Evolutionary conservation across 768 basidiomycete species (phyloP), one percentile per base, ranked within the genome.

Genomic region (Podaxis sp.): DNA sequence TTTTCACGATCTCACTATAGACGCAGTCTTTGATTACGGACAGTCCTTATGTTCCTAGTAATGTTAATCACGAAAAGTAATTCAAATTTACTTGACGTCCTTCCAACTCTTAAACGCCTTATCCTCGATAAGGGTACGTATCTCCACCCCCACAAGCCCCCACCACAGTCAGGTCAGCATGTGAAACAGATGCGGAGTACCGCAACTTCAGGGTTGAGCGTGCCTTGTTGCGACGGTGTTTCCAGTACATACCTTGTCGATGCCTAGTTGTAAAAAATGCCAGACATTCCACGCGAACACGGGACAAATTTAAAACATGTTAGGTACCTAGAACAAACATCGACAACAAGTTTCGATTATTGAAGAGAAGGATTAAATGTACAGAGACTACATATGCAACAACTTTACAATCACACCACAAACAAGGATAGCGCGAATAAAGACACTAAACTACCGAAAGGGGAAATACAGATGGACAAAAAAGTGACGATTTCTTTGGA

Each of bases 361-460:
- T 3, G 30, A 40, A 11, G n/a, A 4, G 15, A 13, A 46, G n/a
- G 12, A 57, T 57, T 24, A 59, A 36, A 51, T 51, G 46, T 24
- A 40, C 58, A 40, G 39, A 52, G 40, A 39, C 19, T 59, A 59
- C 49, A 38, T 26, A 59, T 59, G 46, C 19, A 24, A 49, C 30
- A 36, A 38, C 6, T n/a, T 19, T 28, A 22, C 44, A 49, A 33
- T 15, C 19, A 51, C 22, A 52, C 7, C 33, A 24, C 36, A 22
- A 51, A 28, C 48, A 38, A 59, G 28, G 36, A 49, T 3, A 52
- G 38, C 49, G 22, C 49, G n/a, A 51, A 59, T 59, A 59, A 59
- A 39, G 38, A 38, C 22, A 52, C 48, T 52, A 38, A 24, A 52
- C 12, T 51, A 52, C 19, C 11, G 13, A 26, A 59, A 38, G 30